Conservation (phyloP, 73 alveolate species). For the Paramecium sonneborni region DNA sequence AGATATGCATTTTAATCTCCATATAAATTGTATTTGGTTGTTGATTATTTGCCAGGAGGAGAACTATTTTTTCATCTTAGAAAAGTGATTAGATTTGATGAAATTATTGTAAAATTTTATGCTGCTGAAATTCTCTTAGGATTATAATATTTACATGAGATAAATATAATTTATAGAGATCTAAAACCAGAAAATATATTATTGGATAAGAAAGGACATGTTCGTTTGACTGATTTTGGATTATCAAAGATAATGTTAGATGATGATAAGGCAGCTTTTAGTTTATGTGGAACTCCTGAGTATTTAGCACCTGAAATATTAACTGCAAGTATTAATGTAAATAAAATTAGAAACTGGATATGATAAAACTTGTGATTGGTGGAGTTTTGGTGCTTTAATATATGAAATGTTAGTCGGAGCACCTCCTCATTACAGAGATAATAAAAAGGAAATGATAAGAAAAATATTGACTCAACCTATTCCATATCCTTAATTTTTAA, state of each 20-base stretch:
- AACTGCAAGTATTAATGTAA: constrained; percentile 35
- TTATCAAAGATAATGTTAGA: constrained; percentile 73
- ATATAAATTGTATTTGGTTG: constrained; percentile 81
- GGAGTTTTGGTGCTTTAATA: constrained; percentile 68
- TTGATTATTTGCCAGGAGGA: constrained; percentile 89
- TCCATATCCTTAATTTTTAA: constrained; percentile 42
- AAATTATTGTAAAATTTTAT: constrained; percentile 78
- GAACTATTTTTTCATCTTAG: constrained; percentile 84
- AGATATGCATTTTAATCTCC: constrained; percentile 89
- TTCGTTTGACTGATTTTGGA: constrained; percentile 90
- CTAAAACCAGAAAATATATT: constrained; percentile 91
- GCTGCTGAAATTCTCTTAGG: constrained; percentile 87
- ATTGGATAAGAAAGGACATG: constrained; percentile 84
- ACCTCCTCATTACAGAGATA: constrained; percentile 60
- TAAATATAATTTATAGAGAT: constrained; percentile 82
- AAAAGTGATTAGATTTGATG: constrained; percentile 75
- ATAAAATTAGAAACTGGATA: constrained; percentile 56
- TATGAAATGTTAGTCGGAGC: constrained; percentile 69
- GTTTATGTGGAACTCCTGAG: constrained; percentile 83
- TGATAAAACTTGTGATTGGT: constrained; percentile 69
- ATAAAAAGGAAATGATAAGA: constrained; percentile 55
- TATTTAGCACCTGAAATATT: constrained; percentile 82
- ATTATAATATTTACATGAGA: constrained; percentile 79
- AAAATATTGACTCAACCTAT: constrained; percentile 31
- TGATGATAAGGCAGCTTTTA: constrained; percentile 63